Evolutionary conservation across 225 moss, liverwort and hornwort species (phyloP), one percentile per base, ranked within the genome.

Genomic region (Takakia lepidozioides): DNA sequence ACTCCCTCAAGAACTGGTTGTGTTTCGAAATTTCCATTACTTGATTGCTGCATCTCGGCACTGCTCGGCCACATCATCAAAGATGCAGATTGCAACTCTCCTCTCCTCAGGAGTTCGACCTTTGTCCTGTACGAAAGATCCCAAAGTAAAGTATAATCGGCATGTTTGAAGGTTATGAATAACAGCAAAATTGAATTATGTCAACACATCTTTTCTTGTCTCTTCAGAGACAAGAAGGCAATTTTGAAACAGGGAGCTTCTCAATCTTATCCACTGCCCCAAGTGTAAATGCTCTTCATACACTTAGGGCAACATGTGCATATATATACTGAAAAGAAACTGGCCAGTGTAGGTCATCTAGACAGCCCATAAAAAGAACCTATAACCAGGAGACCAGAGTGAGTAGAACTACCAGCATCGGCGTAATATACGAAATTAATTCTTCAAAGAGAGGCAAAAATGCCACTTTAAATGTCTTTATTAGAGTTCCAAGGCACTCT

Each of bases 31-130:
- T n/a, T n/a, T n/a, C n/a, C n/a, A n/a, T n/a, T 66, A 98, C 98
- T 98, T 98, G 25, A 98, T 76, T 45, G 91, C 91, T 38, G 78
- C 73, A 58, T 87, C 83, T 56, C 82, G 77, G 61, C 91, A 91
- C 72, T 98, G 98, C 78, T 98, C 98, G 13, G 98, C 91, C 16
- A 91, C 76, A 68, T 98, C 98, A 49, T 98, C 98, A 65, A 98
- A 98, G 54, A 98, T 85, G 73, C 98, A 98, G 43, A 98, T 98
- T 29, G 91, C 90, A 5, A 98, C 98, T 65, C 98, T 74, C 51
- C 82, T 87, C 63, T 98, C 98, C 59, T 98, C 87, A 25, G 91
- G 84, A 34, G 85, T 71, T 6, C 91, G 90, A 36, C 85, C 81
- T 62, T 85, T 98, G 3, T 71, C 75, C 95, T 95, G 70, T 66